Base-by-base conservation (phyloP, 768 basidiomycete species). In the Hygrocybe coccinea region DNA sequence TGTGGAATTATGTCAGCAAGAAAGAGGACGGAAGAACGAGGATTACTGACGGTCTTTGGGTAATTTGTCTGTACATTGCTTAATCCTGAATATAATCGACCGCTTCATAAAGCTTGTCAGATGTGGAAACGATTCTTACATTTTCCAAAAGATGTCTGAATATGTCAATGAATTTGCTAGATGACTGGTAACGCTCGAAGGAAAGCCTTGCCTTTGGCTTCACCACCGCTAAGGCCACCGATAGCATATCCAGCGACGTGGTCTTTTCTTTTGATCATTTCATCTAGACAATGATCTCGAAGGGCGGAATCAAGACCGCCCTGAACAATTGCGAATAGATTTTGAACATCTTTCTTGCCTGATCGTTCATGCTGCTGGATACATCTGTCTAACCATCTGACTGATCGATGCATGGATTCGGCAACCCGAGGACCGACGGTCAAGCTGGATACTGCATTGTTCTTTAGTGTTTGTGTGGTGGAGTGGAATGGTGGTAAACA, bases 301-400 rank as follows among this genome's bases (percentile, higher is more conserved):
- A 95, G 79, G 0, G 66, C 67, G 19, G 79, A 76, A 60, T 91
- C 84, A 19, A 95, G 76, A 2, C 92, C 92, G 34, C 92, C 92
- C 70, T 95, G 92, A 8, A 95, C 83, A 53, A 95, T 95, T 1
- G 93, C 93, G 63, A 95, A 95, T 3, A 95, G 76, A 66, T 93
- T 94, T 65, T 95, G 92, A 2, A 66, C 75, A 50, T 79, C 72
- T 50, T 77, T 74, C 61, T 79, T 83, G 0, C 88, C 89, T 0
- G 85, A 85, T 33, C 72, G 71, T 50, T 86, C 77, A 64, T 95
- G 92, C 52, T 82, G 79, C 2, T 78, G 75, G 50, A 95, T 91
- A 64, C 92, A 95, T 56, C 92, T 77, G 65, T 95, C 92, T 8
- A 95, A 80, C 92, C 92, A 95, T 46, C 91, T 80, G 5, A 95